phyloP scores from a whole-genome alignment of 768 basidiomycete species.

The Xanthoconium stramineum region DNA sequence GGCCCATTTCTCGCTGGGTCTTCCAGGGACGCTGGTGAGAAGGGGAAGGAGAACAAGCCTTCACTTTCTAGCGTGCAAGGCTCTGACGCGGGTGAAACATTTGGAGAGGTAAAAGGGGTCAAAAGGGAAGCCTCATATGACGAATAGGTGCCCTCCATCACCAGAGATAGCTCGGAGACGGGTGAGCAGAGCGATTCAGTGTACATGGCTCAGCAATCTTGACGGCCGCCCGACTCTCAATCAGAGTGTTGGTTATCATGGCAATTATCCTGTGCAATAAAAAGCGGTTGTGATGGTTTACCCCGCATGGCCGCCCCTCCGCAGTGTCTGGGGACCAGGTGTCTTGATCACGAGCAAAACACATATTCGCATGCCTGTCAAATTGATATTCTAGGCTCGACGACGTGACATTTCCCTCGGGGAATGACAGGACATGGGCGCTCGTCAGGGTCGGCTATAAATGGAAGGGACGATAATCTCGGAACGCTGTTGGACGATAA shows the following conservation, averaged over 20 bases:
- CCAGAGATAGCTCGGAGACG: background rate
- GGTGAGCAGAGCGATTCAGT: background rate
- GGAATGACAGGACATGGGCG: background rate
- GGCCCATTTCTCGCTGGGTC: conserved; percentile 22
- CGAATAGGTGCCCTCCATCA: conserved; percentile 2
- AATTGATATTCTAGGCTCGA: background rate
- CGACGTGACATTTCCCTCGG: background rate
- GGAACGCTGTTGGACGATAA: conserved; percentile 2
- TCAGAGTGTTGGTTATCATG: background rate
- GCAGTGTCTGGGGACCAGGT: conserved; percentile 1
- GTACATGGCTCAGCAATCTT: background rate
- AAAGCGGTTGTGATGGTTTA: background rate
- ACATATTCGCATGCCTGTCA: background rate
- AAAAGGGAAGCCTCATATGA: conserved; percentile 6
- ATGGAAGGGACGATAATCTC: background rate
- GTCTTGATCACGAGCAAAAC: background rate
- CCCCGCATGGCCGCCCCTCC: background rate
- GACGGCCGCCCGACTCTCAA: background rate
- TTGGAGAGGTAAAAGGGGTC: conserved; percentile 10
- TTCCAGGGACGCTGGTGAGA: conserved; percentile 17
- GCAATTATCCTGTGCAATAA: background rate
- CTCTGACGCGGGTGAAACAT: background rate
- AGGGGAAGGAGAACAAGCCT: conserved; percentile 12
- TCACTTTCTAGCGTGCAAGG: background rate
- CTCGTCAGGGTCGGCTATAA: background rate